Conservation (phyloP, 192 early-diverging fungal genomes). For the Rhizophagus sp. region DNA sequence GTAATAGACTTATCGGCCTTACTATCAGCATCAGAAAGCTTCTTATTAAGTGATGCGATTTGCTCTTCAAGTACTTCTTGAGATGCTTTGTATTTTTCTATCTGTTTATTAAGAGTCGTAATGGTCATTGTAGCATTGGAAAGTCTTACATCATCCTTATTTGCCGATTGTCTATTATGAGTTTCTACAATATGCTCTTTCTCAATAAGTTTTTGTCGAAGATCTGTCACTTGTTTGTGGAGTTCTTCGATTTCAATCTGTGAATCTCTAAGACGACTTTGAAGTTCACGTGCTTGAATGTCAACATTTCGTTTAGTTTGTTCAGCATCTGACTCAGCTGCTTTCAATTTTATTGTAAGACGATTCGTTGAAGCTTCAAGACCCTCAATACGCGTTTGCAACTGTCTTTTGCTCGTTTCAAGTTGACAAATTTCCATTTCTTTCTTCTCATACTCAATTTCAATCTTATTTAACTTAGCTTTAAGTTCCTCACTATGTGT, state of each 20-base stretch:
- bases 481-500: not conserved
- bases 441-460: conserved; percentile 9
- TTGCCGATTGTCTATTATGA: not conserved
- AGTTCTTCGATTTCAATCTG: conserved; percentile 19
- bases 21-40: not conserved
- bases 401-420: conserved; percentile 5
- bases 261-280: conserved; percentile 7
- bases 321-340: not conserved
- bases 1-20: not conserved
- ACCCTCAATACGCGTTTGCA: conserved; percentile 9
- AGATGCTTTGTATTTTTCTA: not conserved
- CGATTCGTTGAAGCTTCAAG: conserved; percentile 15
- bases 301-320: not conserved
- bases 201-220: conserved; percentile 9
- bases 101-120: conserved; percentile 1
- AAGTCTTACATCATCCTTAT: not conserved
- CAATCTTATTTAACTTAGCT: not conserved
- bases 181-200: not conserved
- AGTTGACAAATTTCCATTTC: conserved; percentile 10
- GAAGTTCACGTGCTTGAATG: conserved; percentile 5
- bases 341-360: not conserved
- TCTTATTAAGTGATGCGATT: not conserved
- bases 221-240: not conserved
- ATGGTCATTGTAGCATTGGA: not conserved
- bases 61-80: not conserved